Evolutionary conservation across 257 asterid genomes (phyloP).

Genomic region (Solanum corneliomulleri): DNA sequence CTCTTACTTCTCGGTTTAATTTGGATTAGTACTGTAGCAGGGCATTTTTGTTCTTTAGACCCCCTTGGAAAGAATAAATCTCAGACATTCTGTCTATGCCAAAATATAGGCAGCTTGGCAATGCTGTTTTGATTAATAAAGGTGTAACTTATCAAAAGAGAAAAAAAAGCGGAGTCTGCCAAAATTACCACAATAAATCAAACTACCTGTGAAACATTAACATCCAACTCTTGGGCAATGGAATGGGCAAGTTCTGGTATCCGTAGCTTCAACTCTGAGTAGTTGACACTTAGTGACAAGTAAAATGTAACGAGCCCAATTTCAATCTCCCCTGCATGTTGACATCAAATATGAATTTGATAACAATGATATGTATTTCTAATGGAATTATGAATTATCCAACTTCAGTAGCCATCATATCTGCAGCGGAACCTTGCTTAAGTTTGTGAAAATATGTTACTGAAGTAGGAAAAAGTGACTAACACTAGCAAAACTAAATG

Average conservation of each 20-base stretch:
- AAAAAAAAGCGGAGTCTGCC: background rate
- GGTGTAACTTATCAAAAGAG: background rate
- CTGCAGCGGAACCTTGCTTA: background rate
- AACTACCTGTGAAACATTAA: conserved; percentile 69
- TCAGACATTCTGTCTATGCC: background rate
- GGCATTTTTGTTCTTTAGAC: background rate
- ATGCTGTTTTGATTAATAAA: background rate
- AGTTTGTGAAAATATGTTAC: background rate
- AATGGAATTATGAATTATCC: background rate
- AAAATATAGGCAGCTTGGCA: background rate
- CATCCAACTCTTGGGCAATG: conserved; percentile 53
- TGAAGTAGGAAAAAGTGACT: background rate
- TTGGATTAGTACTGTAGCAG: background rate
- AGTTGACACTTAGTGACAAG: conserved; percentile 44
- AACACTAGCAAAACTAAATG: background rate
- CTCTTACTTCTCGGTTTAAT: background rate
- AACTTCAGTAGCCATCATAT: background rate
- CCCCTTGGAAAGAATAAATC: background rate
- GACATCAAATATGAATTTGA: background rate
- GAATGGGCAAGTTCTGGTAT: conserved; percentile 47
- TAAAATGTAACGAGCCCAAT: conserved; percentile 54
- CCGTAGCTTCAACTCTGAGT: conserved; percentile 71
- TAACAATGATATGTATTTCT: background rate
- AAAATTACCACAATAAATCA: background rate
- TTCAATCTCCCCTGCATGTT: conserved; percentile 43